Base-by-base conservation (phyloP, 345 rosid species). In the Cochlearia excelsa region DNA sequence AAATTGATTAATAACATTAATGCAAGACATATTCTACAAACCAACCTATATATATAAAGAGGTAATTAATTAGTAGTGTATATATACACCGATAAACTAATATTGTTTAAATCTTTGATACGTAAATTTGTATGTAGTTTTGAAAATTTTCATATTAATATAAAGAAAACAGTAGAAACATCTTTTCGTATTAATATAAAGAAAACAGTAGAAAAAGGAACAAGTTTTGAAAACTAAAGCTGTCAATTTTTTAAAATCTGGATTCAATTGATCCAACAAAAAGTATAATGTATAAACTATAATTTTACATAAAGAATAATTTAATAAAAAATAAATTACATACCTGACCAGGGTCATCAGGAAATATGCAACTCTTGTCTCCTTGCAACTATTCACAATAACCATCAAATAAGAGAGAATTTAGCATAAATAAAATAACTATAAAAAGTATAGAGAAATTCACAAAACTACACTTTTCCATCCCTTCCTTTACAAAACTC, bases 311-410 rank as follows among this genome's bases (percentile, higher is more conserved):
- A 61, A 54, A 49, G 51, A 30, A 61, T 28, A 27, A 5, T 5
- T 10, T 42, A 4, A 5, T 10, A 9, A 3, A 52, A 29, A 65
- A 30, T 45, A 28, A 40, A 51, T 33, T 40, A n/a, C n/a, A 51
- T 78, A 84, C 95, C 87, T 84, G 91, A 77, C 87, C 91, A 73
- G 92, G 90, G 76, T 90, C 95, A 66, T 90, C 97, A 68, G 97
- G 94, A 79, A 87, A 87, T 55, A 85, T 70, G 74, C 82, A 78
- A 72, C 77, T 81, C 82, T 80, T 76, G 61, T 85, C 86, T 30
- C 90, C 96, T 62, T 75, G 85, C 67, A 88, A 84, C 98, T 88
- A 77, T 51, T 11, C 27, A 44, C n/a, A 7, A 46, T n/a, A n/a
- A n/a, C 45, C 59, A n/a, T n/a, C n/a, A n/a, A n/a, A n/a, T n/a